Base-by-base conservation (phyloP, 768 basidiomycete genomes). In the Mycena rosella region DNA sequence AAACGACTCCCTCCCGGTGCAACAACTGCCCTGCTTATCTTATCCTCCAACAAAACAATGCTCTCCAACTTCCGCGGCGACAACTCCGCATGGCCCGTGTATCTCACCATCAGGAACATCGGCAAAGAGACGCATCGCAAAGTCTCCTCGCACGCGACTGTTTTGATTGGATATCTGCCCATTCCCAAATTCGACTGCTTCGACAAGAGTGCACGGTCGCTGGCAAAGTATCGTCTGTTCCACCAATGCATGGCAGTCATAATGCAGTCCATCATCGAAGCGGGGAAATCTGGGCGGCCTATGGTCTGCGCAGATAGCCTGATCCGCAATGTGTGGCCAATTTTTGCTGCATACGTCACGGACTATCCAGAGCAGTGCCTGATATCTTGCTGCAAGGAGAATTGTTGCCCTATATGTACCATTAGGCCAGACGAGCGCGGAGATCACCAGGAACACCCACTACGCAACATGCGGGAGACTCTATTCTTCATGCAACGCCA, bases 161-260 rank as follows among this genome's bases (percentile, higher is more conserved):
- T 80, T 2, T 70, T 82, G 0, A 30, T 83, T 0, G 81, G 74
- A 5, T 81, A 81, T 52, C 63, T 83, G 1, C 80, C 81, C 5
- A 73, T 78, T 3, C 61, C 74, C 10, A 78, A 79, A 56, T 68
- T 82, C 2, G 71, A 76, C n/a, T n/a, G n/a, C n/a, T n/a, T n/a
- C n/a, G n/a, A n/a, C n/a, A n/a, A n/a, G n/a, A n/a, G n/a, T n/a
- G 54, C 49, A 27, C 49, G 49, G 29, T 51, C 49, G 29, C 17
- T 51, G 29, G 49, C 49, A 2, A 64, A 63, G 6, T 76, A 78
- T n/a, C 71, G 75, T 1, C 72, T 80, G 0, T 81, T 82, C 61
- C 82, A 84, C 49, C 27, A 74, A 10, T 78, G 77, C 63, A 80
- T 73, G 57, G 52, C 30, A 5, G 56, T 58, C 2, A 67, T 83